Base-by-base conservation (phyloP, 2,329 filamentous ascomycete genomes). In the Calonectria montana region DNA sequence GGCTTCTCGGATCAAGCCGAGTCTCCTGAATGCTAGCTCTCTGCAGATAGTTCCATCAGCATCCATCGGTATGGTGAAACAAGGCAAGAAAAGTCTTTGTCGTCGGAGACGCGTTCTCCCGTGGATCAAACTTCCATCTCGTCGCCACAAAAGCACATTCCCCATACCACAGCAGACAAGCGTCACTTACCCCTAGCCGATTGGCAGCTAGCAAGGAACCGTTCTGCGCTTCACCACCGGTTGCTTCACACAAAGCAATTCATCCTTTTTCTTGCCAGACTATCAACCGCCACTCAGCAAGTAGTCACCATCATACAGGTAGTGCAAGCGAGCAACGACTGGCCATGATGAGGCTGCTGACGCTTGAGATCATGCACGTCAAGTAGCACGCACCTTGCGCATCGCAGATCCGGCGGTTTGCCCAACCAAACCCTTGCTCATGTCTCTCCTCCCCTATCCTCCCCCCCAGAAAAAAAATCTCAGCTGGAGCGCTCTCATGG, bases 341-440 rank as follows among this genome's bases (percentile, higher is more conserved):
- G 73, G 67, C 50, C 68, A 70, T 68, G 75, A 72, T 74, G 72
- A 78, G 73, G 77, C 75, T 79, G 71, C 65, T 73, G 67, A 71
- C 73, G 73, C 70, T 76, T 73, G 61, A 79, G 78, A 79, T 79
- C 72, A 79, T 79, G 78, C 77, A 79, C 74, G 71, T 77, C 73
- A 70, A 71, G 76, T 78, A 43, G 72, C 73, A 79, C 78, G 69
- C 72, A 70, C 69, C 73, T 75, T 50, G 65, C 74, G 70, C 73
- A 70, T 78, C 65, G 75, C 72, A 78, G 77, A 79, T 79, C 78
- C 77, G 74, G 73, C 74, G 75, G 72, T 55, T 72, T 70, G 59
- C 73, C 76, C 43, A 47, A 59, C 50, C 37, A 47, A 61, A 72
- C 69, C 70, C 75, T 65, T 69, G 67, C 69, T 65, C 63, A 35